Base-by-base conservation (phyloP, 1,139 yeast genomes). In the Saccharomyces hybrid region DNA sequence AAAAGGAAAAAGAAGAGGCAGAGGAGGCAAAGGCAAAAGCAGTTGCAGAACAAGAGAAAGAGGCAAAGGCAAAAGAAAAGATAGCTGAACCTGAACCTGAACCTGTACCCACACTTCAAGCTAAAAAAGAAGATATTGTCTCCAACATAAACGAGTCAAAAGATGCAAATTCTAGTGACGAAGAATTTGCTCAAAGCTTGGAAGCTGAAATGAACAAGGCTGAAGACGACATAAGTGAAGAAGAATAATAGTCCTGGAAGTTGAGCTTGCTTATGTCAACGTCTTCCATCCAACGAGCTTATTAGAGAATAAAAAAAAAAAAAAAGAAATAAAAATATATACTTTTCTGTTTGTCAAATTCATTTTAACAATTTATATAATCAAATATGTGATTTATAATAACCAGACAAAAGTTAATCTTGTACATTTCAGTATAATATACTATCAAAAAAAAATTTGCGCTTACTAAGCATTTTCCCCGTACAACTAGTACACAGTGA, bases 181-280 rank as follows among this genome's bases (percentile, higher is more conserved):
- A 64, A 42, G 70, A 65, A 27, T 65, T 65, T 50, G 69, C 67
- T 11, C 62, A 64, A 53, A 65, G 65, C 47, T 57, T 67, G 34
- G 70, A 67, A 51, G 67, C 67, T 11, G 70, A 65, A 47, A 65
- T 66, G 65, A 61, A 62, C 51, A 62, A 60, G 47, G 60, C 60
- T 25, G 61, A 62, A 48, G 67, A 64, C 46, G 65, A 64, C 25
- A 60, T 57, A 13, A 64, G 67, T 50, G 67, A 64, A 52, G 69
- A 64, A 52, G 66, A 63, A 47, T 65, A 50, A 32, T n/a, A 32
- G 14, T 32, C 4, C 38, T 32, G 16, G 38, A 14, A n/a, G 38
- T 11, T 14, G n/a, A 32, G 38, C 16, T 32, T 14, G 16, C 16
- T 32, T n/a, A n/a, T 32, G 16, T 42, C 26, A n/a, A 5, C 27